A percentile compares a stretch with the other conserved stretches of the same genome.
phyloP scores from a whole-genome alignment of 768 basidiomycete genomes.

The Pleurotus tuber-regium region DNA sequence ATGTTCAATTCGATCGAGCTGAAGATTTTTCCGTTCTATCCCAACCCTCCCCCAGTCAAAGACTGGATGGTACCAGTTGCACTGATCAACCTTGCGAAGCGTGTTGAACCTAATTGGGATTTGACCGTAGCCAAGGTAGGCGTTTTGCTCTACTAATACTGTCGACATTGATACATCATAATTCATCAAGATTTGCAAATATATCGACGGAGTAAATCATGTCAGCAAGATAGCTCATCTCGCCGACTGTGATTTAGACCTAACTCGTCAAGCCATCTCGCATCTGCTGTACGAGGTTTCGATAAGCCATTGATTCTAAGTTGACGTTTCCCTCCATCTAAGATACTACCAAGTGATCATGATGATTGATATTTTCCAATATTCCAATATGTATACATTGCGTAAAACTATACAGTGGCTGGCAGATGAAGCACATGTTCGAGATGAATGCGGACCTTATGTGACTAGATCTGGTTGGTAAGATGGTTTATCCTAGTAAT shows the following conservation, averaged over 20 bases:
- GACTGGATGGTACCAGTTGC: conserved; percentile 97
- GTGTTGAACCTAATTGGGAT: conserved; percentile 94
- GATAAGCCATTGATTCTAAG: not conserved
- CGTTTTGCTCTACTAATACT: not conserved
- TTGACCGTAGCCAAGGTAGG: conserved; percentile 84
- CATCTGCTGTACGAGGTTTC: conserved; percentile 75
- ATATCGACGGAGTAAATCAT: conserved; percentile 90
- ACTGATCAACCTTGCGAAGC: conserved; percentile 76
- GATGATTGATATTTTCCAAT: conserved; percentile 97
- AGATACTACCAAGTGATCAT: conserved; percentile 97
- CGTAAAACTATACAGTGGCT: conserved; percentile 86
- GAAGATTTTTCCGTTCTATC: conserved; percentile 95
- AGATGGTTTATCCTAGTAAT: not conserved
- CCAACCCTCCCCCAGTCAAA: conserved; percentile 84
- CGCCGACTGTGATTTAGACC: conserved; percentile 80
- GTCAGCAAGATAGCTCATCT: conserved; percentile 88
- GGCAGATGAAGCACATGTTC: conserved; percentile 80
- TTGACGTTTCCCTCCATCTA: conserved; percentile 11
- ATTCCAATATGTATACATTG: conserved; percentile 95
- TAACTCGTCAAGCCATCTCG: conserved; percentile 84
- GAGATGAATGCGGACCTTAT: conserved; percentile 89
- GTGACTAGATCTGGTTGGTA: conserved; percentile 71
- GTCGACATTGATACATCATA: not conserved
- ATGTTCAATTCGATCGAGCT: conserved; percentile 93
- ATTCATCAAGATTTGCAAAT: conserved; percentile 59